Base-by-base conservation (phyloP, 1,284 basidiomycete species). In the Phellinidium pouzarii region DNA sequence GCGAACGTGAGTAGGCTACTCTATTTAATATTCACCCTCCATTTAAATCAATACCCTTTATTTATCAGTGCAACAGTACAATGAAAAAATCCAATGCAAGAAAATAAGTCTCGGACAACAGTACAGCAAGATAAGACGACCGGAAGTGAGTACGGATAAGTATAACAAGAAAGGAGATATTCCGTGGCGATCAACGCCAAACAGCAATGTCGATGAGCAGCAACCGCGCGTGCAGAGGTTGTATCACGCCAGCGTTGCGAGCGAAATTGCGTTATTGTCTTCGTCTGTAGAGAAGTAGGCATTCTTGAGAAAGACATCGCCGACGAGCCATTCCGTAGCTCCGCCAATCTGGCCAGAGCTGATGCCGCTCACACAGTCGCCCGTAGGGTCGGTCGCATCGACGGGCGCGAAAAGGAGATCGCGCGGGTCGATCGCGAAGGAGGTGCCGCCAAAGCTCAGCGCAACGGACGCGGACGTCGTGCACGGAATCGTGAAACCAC, bases 401-500 rank as follows among this genome's bases (percentile, higher is more conserved):
- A 85, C 67, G 41, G 89, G 87, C 12, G 77, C 64, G 67, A 91
- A 82, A 3, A 83, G 74, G 55, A 94, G 68, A 65, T 94, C 91
- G 49, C 75, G 71, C 4, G 83, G 71, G 59, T 83, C 75, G 59
- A 91, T 87, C 14, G 73, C 65, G 64, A 91, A 93, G 19, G 65
- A 53, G 42, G 67, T 63, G 12, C 79, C 79, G 23, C 83, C 82
- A 58, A 93, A 88, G 2, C 77, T 77, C 55, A 94, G 69, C 0
- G 85, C 78, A 50, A 94, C 72, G 45, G 66, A 74, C 23, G 79
- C 72, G 53, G 70, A 78, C 17, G 82, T 82, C 3, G 78, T 84
- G 71, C 91, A 94, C 1, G 91, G 89, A 52, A 94, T 75, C 26
- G 78, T 84, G 72, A 87, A 92, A 0, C 79, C 75, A 43, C 84